Percentiles rank a stretch among this genome's conserved stretches.
phyloP scores from a whole-genome alignment of 1,284 basidiomycete genomes.

The Fistulina hepatica region DNA sequence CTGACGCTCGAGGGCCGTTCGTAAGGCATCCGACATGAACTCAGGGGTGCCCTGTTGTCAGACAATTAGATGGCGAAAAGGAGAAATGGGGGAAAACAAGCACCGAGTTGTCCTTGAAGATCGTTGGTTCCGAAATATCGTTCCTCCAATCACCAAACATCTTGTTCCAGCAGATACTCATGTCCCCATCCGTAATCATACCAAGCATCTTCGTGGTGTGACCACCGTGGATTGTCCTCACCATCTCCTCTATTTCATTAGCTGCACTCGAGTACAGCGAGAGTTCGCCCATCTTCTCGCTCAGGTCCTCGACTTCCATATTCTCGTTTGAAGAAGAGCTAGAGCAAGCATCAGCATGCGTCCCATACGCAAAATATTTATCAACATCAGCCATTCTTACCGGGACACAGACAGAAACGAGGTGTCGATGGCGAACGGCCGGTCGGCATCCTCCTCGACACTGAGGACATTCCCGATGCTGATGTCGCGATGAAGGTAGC shows the following conservation, averaged over 20 bases:
- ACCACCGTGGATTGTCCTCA: not conserved
- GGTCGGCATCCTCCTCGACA: no score
- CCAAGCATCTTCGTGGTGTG: not conserved
- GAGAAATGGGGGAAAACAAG: not conserved
- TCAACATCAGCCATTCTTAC: no score
- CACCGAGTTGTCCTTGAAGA: not conserved
- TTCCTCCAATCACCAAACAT: constrained; percentile 2
- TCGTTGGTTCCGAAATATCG: constrained; percentile 4
- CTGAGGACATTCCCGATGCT: constrained; percentile 10
- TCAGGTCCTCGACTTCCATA: not conserved
- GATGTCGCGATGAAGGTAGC: constrained; percentile 8
- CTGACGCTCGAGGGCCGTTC: not conserved
- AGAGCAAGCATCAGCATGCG: no score
- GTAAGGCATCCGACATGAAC: constrained; percentile 9
- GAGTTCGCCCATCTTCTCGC: not conserved
- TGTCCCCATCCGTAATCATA: constrained; percentile 7
- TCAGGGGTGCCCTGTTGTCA: constrained; percentile 3
- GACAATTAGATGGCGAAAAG: not conserved
- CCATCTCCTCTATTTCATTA: not conserved
- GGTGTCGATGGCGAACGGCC: no score
- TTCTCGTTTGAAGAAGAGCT: not conserved
- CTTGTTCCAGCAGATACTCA: no score
- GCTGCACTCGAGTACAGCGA: not conserved
- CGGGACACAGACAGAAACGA: no score
- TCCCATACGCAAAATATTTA: no score